phyloP scores from a whole-genome alignment of 2,329 filamentous ascomycete genomes.

The Fusarium ramigenum region DNA sequence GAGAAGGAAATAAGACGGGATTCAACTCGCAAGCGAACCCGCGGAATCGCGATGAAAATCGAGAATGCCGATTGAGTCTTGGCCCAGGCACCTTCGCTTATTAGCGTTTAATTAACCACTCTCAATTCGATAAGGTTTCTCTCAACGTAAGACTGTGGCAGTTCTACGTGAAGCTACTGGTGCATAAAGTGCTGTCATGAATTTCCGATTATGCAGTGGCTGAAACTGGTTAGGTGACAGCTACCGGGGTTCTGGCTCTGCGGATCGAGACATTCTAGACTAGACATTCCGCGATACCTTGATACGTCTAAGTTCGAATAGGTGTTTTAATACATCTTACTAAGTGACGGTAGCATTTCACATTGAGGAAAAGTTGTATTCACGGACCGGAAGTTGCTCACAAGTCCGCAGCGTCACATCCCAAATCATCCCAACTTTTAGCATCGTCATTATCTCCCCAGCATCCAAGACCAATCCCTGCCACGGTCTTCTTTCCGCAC shows the following conservation, averaged over 20 bases:
- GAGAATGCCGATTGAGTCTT: not conserved
- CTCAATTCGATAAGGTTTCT: not conserved
- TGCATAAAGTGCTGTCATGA: not conserved
- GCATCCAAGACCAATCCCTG: not conserved
- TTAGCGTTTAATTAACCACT: not conserved
- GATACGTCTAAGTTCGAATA: too few species aligned
- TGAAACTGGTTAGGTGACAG: not conserved
- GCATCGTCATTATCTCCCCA: not conserved
- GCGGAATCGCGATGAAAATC: not conserved
- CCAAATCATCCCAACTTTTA: not conserved
- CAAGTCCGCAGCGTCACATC: not conserved
- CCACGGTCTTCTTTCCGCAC: not conserved
- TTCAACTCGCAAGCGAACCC: rapidly evolving
- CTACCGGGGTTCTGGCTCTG: not conserved
- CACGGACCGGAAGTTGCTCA: not conserved
- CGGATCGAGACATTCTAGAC: not conserved
- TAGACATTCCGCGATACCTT: not conserved
- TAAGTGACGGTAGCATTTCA: not conserved
- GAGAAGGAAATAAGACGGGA: not conserved
- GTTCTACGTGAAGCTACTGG: not conserved
- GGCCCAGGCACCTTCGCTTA: not conserved
- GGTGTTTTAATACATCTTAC: rapidly evolving
- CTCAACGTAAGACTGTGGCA: not conserved
- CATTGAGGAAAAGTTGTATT: not conserved
- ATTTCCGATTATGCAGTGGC: not conserved